Evolutionary conservation across 768 basidiomycete species (phyloP), one percentile per base, ranked within the genome.

Genomic region (Dentipellis sp.): DNA sequence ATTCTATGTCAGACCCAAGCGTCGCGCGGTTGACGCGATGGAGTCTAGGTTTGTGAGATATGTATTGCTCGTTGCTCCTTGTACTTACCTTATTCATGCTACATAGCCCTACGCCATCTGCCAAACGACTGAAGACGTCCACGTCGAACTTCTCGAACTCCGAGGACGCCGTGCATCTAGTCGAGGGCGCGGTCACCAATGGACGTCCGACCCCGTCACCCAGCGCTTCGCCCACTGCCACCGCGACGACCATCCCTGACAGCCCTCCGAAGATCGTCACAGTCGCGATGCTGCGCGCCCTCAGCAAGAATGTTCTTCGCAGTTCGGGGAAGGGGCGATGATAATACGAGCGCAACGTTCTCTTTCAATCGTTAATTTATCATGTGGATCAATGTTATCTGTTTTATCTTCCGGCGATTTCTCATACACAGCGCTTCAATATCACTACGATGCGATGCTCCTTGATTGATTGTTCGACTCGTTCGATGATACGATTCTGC

Each of bases 251-350:
- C 29, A 56, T 38, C 35, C 57, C 50, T 22, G 59, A 60, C 11
- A 56, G 50, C 19, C 36, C 52, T 0, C 51, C 48, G 12, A 42
- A 48, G 39, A 51, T 53, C 16, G 36, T 62, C 14, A 62, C 61
- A 3, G 58, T 60, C 7, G 56, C 59, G 36, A 62, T 62, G 61
- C 61, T 62, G 5, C 61, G 61, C 37, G 56, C 61, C 5, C 45
- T 60, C 46, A 49, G 56, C 14, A 42, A 51, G 36, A 58, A 55
- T 23, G 59, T 60, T 22, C 53, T 62, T n/a, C 42, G 29, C 3
- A 29, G 29, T 29, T 6, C 29, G 6, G 6, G 29, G 29, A 29
- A 29, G 29, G 29, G 29, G 6, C 29, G 29, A 29, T 29, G 29
- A 29, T n/a, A n/a, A n/a, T n/a, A n/a, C n/a, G n/a, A n/a, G n/a